Conservation (phyloP, 306 rosid genomes). For the Prunus davidiana region DNA sequence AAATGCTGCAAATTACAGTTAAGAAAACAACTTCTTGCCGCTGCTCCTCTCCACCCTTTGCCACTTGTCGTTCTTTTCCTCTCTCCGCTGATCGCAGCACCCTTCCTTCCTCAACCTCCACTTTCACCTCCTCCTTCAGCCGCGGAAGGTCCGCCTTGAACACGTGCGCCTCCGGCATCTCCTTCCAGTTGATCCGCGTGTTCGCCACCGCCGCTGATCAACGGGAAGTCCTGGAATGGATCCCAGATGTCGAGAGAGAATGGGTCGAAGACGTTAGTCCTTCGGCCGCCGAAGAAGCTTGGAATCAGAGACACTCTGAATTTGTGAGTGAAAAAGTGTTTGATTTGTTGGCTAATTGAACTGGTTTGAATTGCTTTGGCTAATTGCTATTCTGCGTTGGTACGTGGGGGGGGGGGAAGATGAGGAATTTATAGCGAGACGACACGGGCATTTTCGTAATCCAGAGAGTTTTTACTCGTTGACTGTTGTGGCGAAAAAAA, state of each 20-base stretch:
- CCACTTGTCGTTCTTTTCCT: conserved; percentile 34
- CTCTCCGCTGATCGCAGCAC: conserved; percentile 34
- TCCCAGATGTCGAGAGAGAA: conserved; percentile 31
- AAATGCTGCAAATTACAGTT: too few relatives aligned
- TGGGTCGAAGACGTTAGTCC: conserved; percentile 31
- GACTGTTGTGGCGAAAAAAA: too few relatives aligned
- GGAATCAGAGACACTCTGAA: conserved; percentile 20
- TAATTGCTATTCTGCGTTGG: neutral
- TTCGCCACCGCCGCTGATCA: conserved; percentile 20
- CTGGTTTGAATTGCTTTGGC: neutral
- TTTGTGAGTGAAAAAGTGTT: neutral
- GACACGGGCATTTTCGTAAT: neutral
- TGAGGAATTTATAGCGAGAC: neutral
- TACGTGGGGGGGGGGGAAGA: neutral
- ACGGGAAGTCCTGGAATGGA: conserved; percentile 19
- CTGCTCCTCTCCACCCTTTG: conserved; percentile 35
- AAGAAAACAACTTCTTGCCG: conserved; percentile 15
- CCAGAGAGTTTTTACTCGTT: too few relatives aligned
- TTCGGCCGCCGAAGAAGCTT: conserved; percentile 23
- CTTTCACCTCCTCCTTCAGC: conserved; percentile 33
- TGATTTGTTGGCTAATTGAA: neutral
- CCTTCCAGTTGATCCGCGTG: conserved; percentile 38
- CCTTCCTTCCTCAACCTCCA: conserved; percentile 33
- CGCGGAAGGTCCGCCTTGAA: conserved; percentile 41
- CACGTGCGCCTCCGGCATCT: conserved; percentile 33